Percentiles rank a stretch among this genome's conserved stretches.
phyloP scores from a whole-genome alignment of 2,329 filamentous ascomycete species.

The Coleophoma crateriformis region DNA sequence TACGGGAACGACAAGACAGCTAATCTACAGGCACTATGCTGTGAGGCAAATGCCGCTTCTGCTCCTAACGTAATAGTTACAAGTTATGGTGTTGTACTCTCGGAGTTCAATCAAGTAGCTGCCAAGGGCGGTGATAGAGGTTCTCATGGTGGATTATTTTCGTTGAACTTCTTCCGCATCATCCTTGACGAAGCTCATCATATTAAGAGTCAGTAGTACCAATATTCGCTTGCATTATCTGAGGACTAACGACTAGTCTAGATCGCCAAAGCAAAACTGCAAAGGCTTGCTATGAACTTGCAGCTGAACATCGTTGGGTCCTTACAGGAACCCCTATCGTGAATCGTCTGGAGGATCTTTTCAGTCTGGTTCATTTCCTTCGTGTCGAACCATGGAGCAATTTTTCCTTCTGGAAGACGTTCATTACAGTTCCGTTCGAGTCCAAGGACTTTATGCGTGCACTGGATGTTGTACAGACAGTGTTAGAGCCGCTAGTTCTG shows the following conservation, averaged over 20 bases:
- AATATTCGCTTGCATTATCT: neutral
- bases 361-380: slow-evolving; percentile 86
- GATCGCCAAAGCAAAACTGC: slow-evolving; percentile 83
- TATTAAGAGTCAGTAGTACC: slow-evolving; percentile 58
- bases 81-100: slow-evolving; percentile 86
- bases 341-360: slow-evolving; percentile 90
- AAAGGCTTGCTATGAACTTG: slow-evolving; percentile 87
- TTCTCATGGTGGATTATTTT: slow-evolving; percentile 73
- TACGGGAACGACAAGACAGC: slow-evolving; percentile 81
- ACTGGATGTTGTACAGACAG: slow-evolving; percentile 93
- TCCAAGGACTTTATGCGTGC: slow-evolving; percentile 91
- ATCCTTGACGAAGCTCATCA: slow-evolving; percentile 94
- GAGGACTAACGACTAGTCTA: neutral
- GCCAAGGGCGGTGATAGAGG: slow-evolving; percentile 60
- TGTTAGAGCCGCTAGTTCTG: slow-evolving; percentile 91
- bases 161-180: slow-evolving; percentile 87
- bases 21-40: slow-evolving; percentile 76
- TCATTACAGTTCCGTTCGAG: slow-evolving; percentile 96
- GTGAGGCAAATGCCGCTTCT: slow-evolving; percentile 62
- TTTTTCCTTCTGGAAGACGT: slow-evolving; percentile 98
- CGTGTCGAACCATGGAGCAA: slow-evolving; percentile 97
- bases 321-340: slow-evolving; percentile 95
- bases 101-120: slow-evolving; percentile 75
- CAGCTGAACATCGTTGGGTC: slow-evolving; percentile 83
- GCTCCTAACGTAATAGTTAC: slow-evolving; percentile 92